Conservation (phyloP, 1,139 yeast genomes). For the Geotrichum histeridarum region DNA sequence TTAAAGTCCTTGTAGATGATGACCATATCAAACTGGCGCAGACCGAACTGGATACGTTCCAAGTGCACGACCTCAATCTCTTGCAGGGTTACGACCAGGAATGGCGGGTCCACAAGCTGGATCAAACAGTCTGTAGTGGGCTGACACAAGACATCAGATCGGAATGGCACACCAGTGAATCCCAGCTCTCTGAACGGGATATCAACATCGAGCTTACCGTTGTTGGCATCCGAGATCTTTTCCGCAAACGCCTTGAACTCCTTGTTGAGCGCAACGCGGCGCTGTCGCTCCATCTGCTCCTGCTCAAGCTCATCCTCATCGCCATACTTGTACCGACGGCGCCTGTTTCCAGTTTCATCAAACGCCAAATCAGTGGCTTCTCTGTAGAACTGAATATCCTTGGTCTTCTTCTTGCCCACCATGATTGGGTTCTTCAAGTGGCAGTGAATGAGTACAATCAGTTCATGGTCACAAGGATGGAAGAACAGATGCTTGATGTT, state of each 20-base stretch:
- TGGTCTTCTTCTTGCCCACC: slow-evolving; percentile 93
- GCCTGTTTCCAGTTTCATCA: slow-evolving; percentile 95
- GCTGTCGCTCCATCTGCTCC: slow-evolving; percentile 95
- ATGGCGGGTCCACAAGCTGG: slow-evolving; percentile 92
- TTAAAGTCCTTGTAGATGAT: slow-evolving; percentile 89
- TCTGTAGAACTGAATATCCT: slow-evolving; percentile 91
- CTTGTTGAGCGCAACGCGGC: slow-evolving; percentile 84
- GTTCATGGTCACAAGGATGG: slow-evolving; percentile 94
- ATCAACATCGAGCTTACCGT: slow-evolving; percentile 71
- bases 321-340: slow-evolving; percentile 85
- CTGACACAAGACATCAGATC: slow-evolving; percentile 91
- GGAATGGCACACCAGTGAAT: slow-evolving; percentile 94
- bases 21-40: slow-evolving; percentile 92
- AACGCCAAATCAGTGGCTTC: slow-evolving; percentile 96
- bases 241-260: slow-evolving; percentile 90
- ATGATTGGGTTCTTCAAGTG: slow-evolving; percentile 89
- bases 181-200: slow-evolving; percentile 95
- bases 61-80: slow-evolving; percentile 93
- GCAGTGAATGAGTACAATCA: slow-evolving; percentile 87
- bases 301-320: slow-evolving; percentile 98
- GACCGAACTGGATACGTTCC: slow-evolving; percentile 96
- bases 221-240: slow-evolving; percentile 79
- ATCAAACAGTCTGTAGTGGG: slow-evolving; percentile 96
- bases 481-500: slow-evolving; percentile 90
- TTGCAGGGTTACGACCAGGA: slow-evolving; percentile 80